phyloP scores from a whole-genome alignment of 768 basidiomycete genomes.

The Hypsizygus marmoreus region DNA sequence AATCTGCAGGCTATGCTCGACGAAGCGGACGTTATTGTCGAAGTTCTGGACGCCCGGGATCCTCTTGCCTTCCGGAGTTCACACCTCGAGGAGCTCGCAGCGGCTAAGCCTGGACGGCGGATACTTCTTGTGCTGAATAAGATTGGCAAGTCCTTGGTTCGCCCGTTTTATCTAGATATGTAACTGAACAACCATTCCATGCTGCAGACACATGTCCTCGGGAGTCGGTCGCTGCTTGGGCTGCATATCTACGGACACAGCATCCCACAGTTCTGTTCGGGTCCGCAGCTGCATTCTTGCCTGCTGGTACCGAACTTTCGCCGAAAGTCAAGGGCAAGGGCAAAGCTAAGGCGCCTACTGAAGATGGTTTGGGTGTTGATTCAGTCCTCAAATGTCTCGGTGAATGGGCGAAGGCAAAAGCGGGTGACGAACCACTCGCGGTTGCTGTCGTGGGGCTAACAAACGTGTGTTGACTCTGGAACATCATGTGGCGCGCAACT shows the following conservation, averaged over 20 bases:
- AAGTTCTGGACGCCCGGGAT: slow-evolving; percentile 86
- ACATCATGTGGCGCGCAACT: no score
- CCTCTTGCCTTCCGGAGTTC: slow-evolving; percentile 70
- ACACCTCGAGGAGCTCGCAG: slow-evolving; percentile 58
- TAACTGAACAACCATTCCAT: no score
- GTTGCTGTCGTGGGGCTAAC: slow-evolving; percentile 85
- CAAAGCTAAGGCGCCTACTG: slow-evolving; percentile 37
- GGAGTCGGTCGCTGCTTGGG: slow-evolving; percentile 75
- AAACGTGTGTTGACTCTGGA: slow-evolving; percentile 65
- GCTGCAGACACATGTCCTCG: slow-evolving; percentile 73
- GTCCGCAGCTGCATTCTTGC: slow-evolving; percentile 67
- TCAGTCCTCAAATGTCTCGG: slow-evolving; percentile 51
- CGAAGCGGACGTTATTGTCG: slow-evolving; percentile 74
- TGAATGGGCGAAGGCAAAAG: slow-evolving; percentile 48
- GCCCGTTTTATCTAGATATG: no score
- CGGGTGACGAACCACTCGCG: slow-evolving; percentile 50
- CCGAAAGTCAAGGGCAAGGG: slow-evolving; percentile 45
- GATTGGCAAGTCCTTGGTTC: slow-evolving; percentile 72
- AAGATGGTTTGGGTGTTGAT: slow-evolving; percentile 67
- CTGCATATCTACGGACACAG: slow-evolving; percentile 55
- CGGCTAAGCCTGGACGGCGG: slow-evolving; percentile 42
- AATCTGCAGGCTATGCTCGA: slow-evolving; percentile 70
- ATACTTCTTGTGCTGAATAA: slow-evolving; percentile 81
- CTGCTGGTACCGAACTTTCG: slow-evolving; percentile 29
- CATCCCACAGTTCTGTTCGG: slow-evolving; percentile 74